Conservation (phyloP, 768 basidiomycete genomes). For the Trametes gibbosa region DNA sequence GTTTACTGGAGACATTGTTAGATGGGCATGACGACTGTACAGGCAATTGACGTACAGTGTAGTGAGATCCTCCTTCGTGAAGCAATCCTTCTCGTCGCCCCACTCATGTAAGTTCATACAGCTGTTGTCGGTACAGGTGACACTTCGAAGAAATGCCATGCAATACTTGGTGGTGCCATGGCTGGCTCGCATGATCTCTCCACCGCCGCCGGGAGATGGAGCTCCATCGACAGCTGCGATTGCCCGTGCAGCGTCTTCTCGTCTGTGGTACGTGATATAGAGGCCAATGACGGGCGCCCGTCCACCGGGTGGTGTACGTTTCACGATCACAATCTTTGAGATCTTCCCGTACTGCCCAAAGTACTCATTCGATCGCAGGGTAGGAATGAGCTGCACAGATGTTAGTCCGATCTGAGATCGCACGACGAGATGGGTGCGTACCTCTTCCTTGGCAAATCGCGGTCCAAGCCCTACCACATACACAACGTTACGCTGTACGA, state of each 20-base stretch:
- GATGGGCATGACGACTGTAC: neutral
- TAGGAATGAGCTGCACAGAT: slow-evolving; percentile 69
- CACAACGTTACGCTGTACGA: slow-evolving; percentile 95
- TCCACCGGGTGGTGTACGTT: slow-evolving; percentile 76
- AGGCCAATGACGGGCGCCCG: slow-evolving; percentile 81
- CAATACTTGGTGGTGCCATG: slow-evolving; percentile 98
- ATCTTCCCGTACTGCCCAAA: slow-evolving; percentile 99
- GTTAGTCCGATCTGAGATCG: slow-evolving; percentile 11
- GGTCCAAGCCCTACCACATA: slow-evolving; percentile 96
- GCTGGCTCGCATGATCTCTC: slow-evolving; percentile 88
- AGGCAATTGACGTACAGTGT: slow-evolving; percentile 61
- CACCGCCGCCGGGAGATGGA: slow-evolving; percentile 83
- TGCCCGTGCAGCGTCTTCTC: slow-evolving; percentile 92
- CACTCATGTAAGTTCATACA: slow-evolving; percentile 97
- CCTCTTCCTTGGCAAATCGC: slow-evolving; percentile 95
- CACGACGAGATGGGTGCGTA: slow-evolving; percentile 36
- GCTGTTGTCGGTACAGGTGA: slow-evolving; percentile 78
- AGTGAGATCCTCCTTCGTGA: slow-evolving; percentile 93
- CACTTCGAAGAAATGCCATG: slow-evolving; percentile 88
- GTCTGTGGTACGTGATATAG: slow-evolving; percentile 92
- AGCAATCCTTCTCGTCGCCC: slow-evolving; percentile 98
- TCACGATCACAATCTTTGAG: slow-evolving; percentile 88
- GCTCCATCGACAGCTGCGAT: slow-evolving; percentile 93
- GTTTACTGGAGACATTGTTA: slow-evolving; percentile 55
- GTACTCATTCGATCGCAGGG: slow-evolving; percentile 91